Base-by-base conservation (phyloP, 805 yeast genomes). In the Kuraishia capsulata region DNA sequence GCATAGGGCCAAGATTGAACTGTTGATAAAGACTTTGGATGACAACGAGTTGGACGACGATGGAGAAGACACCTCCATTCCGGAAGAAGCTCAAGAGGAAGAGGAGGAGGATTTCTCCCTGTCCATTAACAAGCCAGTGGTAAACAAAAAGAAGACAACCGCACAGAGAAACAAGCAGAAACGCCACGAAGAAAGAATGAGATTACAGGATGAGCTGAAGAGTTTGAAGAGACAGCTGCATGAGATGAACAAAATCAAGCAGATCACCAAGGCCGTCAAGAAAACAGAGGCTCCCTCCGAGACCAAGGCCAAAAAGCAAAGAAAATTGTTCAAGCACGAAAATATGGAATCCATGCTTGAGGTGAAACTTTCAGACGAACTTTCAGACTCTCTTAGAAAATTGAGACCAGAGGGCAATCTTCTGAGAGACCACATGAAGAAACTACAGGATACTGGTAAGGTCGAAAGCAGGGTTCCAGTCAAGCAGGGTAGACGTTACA, bases 351-450 rank as follows among this genome's bases (percentile, higher is more conserved):
- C 56, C 13, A 69, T 71, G n/a, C 51, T 75, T 39, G 80, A 90
- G 50, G 81, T 92, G 20, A 90, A 92, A 61, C 71, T 92, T 38
- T 76, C 94, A 20, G 90, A 86, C 53, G 98, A 92, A 59, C 69
- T 92, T 46, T 77, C 82, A 25, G 94, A 84, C 50, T 84, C 95
- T 13, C 66, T 92, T 50, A 76, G 96, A 57, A 74, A 78, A 44
- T 64, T 92, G 53, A 84, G 76, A 54, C 92, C 97, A 0, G 98
- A 92, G 63, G 97, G 97, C 14, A 85, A 81, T 55, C 62, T 86
- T 41, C 67, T 87, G 33, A 78, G 80, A 46, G 97, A 89, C 54
- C 79, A 87, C 42, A 78, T 90, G 77, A 71, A 79, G 57, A 74
- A 73, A 43, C 57, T 90, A 45, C 97, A 92, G 64, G 76, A 85